Conservation (phyloP, 1,284 basidiomycete genomes). For the Cystobasidium sp. region DNA sequence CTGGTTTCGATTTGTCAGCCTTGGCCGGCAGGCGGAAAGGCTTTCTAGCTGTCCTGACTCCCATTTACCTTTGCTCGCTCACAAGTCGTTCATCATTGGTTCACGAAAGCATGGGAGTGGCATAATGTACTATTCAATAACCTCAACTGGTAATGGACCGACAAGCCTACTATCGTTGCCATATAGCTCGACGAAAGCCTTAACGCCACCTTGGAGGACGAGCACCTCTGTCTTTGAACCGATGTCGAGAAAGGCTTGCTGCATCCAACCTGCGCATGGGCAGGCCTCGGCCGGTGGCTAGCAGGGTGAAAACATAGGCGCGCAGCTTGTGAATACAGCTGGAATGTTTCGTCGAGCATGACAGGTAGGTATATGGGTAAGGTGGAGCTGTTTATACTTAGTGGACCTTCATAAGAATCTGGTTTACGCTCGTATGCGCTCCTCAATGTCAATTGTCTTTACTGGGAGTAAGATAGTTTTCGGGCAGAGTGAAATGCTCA, state of each 20-base stretch:
- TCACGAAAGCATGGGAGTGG: neutral
- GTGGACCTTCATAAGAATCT: slow-evolving; percentile 26
- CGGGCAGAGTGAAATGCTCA: slow-evolving; percentile 18
- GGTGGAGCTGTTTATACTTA: slow-evolving; percentile 22
- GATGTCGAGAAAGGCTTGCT: neutral
- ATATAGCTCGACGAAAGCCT: slow-evolving; percentile 21
- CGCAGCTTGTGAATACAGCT: slow-evolving; percentile 25
- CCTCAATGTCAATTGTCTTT: slow-evolving; percentile 15
- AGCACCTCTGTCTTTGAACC: slow-evolving; percentile 13
- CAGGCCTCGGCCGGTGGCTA: slow-evolving; percentile 11
- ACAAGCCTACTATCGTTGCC: slow-evolving; percentile 59
- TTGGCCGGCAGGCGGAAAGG: neutral
- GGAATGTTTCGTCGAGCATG: slow-evolving; percentile 19
- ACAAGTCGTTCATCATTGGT: neutral
- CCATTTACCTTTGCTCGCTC: slow-evolving; percentile 42
- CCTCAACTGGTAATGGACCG: slow-evolving; percentile 73
- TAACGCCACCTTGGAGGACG: slow-evolving; percentile 18
- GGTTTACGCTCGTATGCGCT: slow-evolving; percentile 14
- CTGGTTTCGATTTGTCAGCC: neutral
- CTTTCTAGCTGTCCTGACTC: neutral
- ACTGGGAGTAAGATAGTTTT: slow-evolving; percentile 18
- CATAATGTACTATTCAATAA: slow-evolving; percentile 66
- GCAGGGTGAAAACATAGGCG: slow-evolving; percentile 17
- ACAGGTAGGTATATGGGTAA: slow-evolving; percentile 19
- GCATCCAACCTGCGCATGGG: slow-evolving; percentile 19